Evolutionary conservation across 2,329 filamentous ascomycete species (phyloP), one percentile per base, ranked within the genome.

Genomic region (Alternaria viburni): DNA sequence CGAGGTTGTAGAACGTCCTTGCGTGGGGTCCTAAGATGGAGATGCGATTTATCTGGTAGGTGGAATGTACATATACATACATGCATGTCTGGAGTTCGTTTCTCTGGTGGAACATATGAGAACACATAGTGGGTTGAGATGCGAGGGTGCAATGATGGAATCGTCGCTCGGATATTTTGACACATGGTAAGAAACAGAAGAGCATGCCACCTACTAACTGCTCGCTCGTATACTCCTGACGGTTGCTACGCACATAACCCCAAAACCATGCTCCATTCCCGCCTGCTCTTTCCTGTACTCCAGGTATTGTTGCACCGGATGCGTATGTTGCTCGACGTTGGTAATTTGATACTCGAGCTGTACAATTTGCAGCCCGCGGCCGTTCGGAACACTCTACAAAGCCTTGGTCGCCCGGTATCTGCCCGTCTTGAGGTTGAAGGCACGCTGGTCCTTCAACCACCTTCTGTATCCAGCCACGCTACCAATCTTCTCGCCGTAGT

Each of bases 401-500:
- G 57, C 54, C 61, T 71, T 71, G 19, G 46, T 66, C 15, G 67
- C 71, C 61, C 66, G 80, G 89, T 89, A 74, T 83, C 88, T 69
- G 84, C 88, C 79, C 89, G 90, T 88, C 85, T 93, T 93, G 61
- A 84, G 73, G 84, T 97, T 97, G 83, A 97, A 99, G 10, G 94
- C 95, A 66, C 95, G 87, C 85, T 98, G 96, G 77, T 99, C 96
- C 86, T 97, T 98, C 75, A 99, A 83, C 96, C 96, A 99, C 80
- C 93, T 90, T 74, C 96, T 86, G 81, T 98, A 99, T 50, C 93
- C 94, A 57, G 90, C 86, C 21, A 98, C 93, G 74, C 93, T 97
- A 55, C 92, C 92, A 74, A 99, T 97, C 86, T 97, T 98, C 84
- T 99, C 96, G 74, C 96, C 96, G 76, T 99, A 99, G 82, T 97